These are phyloP conservation scores for Helenozyma baotianmanensis DNA, from an alignment of 805 yeast genomes.

Conservation along the genomic window DNA sequence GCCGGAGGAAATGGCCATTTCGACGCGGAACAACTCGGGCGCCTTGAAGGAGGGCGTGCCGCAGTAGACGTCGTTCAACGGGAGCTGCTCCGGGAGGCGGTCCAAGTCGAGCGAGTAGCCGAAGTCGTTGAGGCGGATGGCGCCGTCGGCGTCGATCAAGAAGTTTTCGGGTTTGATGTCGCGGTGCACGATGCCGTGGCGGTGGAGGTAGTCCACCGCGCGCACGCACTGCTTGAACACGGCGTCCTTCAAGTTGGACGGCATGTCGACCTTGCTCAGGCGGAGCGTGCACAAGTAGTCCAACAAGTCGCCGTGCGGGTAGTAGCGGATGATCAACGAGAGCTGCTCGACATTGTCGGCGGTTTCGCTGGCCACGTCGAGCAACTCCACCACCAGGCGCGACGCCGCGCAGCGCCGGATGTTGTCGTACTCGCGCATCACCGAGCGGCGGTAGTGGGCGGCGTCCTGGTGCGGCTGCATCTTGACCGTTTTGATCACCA, in stretches of 20 bases:
- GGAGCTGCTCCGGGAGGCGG: conserved; percentile 14
- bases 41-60: conserved; percentile 55
- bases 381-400: conserved; percentile 25
- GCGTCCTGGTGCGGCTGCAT: conserved; percentile 8
- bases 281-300: conserved; percentile 39
- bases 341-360: conserved; percentile 17
- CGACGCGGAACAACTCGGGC: conserved; percentile 42
- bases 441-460: conserved; percentile 17
- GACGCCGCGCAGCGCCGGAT: conserved; percentile 23
- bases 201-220: conserved; percentile 44
- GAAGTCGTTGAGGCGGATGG: conserved; percentile 45
- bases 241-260: conserved; percentile 37
- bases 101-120: conserved; percentile 43
- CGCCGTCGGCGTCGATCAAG: conserved; percentile 42
- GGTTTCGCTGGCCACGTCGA: conserved; percentile 20
- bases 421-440: conserved; percentile 28
- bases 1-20: conserved; percentile 12
- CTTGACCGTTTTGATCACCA: conserved; percentile 33
- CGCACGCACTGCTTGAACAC: conserved; percentile 43
- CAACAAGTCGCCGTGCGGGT: conserved; percentile 45
- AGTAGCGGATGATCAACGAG: conserved; percentile 40
- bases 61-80: conserved; percentile 24
- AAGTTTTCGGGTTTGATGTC: conserved; percentile 55
- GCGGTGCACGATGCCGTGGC: conserved; percentile 41
- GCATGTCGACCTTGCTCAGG: conserved; percentile 24